Evolutionary conservation across 164 flowering plant genomes (phyloP).

Genomic region (Vitis rupestris): DNA sequence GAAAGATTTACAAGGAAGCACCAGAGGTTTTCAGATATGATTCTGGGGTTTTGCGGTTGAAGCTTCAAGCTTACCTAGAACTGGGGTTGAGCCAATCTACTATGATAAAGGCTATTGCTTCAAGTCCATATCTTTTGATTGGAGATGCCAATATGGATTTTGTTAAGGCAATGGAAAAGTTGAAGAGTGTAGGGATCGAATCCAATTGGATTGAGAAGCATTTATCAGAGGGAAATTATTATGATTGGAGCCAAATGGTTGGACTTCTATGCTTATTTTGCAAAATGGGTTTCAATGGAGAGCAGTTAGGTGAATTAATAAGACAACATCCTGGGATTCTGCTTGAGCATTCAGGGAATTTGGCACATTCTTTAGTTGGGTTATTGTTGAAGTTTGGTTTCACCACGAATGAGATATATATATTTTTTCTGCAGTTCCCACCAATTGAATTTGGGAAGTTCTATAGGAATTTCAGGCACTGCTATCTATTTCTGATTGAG

Average conservation of each 20-base stretch:
- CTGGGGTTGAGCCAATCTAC: conserved; percentile 37
- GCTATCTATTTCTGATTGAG: conserved; percentile 38
- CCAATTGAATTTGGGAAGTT: conserved; percentile 35
- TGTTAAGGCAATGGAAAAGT: conserved; percentile 30
- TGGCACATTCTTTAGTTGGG: conserved; percentile 32
- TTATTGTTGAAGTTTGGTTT: conserved; percentile 53
- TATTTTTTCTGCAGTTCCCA: conserved; percentile 48
- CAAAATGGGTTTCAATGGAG: conserved; percentile 32
- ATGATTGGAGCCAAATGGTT: conserved; percentile 51
- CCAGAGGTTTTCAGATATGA: conserved; percentile 49
- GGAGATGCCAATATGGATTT: conserved; percentile 42
- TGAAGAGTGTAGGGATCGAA: conserved; percentile 44
- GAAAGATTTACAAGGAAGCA: conserved; percentile 62
- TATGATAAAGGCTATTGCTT: conserved; percentile 37
- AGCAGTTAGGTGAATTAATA: conserved; percentile 38
- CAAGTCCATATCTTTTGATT: conserved; percentile 51
- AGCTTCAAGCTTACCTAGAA: conserved; percentile 43
- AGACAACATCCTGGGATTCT: conserved; percentile 45
- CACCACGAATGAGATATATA: conserved; percentile 21
- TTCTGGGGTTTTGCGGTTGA: conserved; percentile 43
- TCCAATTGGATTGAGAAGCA: conserved; percentile 41
- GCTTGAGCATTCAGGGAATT: conserved; percentile 53
- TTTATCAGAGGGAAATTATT: conserved; percentile 33
- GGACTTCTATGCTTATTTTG: conserved; percentile 33
- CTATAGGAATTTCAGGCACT: conserved; percentile 38